Percentiles rank a stretch among this genome's conserved stretches.
phyloP scores from a whole-genome alignment of 768 basidiomycete species.

The Lactarius sanguifluus region DNA sequence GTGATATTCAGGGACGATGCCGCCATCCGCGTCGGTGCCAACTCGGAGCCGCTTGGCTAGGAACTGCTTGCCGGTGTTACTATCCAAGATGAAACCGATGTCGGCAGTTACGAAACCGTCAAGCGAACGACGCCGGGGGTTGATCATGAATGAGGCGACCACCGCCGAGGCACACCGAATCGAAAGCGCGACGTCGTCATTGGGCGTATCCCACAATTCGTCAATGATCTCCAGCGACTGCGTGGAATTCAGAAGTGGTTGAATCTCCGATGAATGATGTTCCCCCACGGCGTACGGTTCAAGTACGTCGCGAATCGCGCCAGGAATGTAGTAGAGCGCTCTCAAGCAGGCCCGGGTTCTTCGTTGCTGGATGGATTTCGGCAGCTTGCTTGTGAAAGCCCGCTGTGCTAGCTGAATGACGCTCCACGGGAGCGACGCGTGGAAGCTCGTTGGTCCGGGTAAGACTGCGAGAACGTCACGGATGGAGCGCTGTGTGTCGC shows the following conservation, averaged over 20 bases:
- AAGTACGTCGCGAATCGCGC: not conserved
- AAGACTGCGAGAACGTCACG: not conserved
- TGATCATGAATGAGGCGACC: no score
- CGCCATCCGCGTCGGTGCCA: no score
- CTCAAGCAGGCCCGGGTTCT: not conserved
- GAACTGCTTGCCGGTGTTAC: no score
- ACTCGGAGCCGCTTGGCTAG: no score
- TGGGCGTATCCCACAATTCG: not conserved
- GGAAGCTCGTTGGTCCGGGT: slow-evolving; percentile 2
- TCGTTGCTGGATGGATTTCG: not conserved
- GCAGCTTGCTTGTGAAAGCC: not conserved
- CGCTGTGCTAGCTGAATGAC: not conserved
- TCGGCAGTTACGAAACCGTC: no score
- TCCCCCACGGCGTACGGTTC: no score
- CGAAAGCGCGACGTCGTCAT: not conserved
- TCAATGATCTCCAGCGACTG: not conserved
- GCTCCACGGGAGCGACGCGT: not conserved
- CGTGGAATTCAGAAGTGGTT: not conserved
- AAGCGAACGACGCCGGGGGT: no score
- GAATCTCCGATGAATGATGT: not conserved
- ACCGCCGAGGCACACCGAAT: not conserved
- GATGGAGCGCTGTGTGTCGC: no score
- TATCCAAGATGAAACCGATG: no score
- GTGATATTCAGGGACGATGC: no score
- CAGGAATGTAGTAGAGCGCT: not conserved